phyloP scores from a whole-genome alignment of 768 basidiomycete species.

The Flagelloscypha sp. region DNA sequence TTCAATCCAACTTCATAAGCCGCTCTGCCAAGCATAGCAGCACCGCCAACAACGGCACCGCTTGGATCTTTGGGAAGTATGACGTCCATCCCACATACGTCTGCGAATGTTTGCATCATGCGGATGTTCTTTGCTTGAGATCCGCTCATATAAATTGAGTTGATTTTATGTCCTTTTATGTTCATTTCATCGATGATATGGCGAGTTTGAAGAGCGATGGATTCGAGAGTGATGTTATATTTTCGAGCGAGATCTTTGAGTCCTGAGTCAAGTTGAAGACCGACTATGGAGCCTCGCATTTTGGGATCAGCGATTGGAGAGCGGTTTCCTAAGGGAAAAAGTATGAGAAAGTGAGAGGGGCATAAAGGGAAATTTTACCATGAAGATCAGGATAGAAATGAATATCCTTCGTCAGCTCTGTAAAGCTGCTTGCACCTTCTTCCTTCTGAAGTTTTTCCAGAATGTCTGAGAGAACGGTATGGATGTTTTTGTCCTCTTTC shows the following conservation, averaged over 20 bases:
- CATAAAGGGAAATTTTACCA: constrained; percentile 35
- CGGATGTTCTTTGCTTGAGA: constrained; percentile 86
- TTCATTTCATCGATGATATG: constrained; percentile 94
- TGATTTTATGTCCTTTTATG: constrained; percentile 72
- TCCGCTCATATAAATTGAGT: constrained; percentile 85
- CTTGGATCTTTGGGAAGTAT: constrained; percentile 70
- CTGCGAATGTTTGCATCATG: constrained; percentile 85
- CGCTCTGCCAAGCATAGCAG: constrained; percentile 88
- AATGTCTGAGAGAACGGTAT: constrained; percentile 64
- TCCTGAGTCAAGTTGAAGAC: constrained; percentile 74
- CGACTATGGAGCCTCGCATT: constrained; percentile 89
- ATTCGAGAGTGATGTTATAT: constrained; percentile 86
- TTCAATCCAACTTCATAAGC: constrained; percentile 55
- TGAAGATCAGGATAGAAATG: constrained; percentile 96
- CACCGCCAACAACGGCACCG: constrained; percentile 84
- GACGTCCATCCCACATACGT: constrained; percentile 75
- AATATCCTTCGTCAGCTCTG: constrained; percentile 82
- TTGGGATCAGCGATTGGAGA: constrained; percentile 93
- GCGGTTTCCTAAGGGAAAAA: constrained; percentile 62
- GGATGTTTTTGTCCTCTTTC: constrained; percentile 49
- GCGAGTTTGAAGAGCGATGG: constrained; percentile 89
- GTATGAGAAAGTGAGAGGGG: constrained; percentile 1
- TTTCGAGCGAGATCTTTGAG: constrained; percentile 80
- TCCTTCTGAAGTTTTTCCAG: constrained; percentile 61
- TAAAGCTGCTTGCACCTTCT: constrained; percentile 47